Base-by-base conservation (phyloP, 352 stramenopile species). In the Phytophthora litchii region DNA sequence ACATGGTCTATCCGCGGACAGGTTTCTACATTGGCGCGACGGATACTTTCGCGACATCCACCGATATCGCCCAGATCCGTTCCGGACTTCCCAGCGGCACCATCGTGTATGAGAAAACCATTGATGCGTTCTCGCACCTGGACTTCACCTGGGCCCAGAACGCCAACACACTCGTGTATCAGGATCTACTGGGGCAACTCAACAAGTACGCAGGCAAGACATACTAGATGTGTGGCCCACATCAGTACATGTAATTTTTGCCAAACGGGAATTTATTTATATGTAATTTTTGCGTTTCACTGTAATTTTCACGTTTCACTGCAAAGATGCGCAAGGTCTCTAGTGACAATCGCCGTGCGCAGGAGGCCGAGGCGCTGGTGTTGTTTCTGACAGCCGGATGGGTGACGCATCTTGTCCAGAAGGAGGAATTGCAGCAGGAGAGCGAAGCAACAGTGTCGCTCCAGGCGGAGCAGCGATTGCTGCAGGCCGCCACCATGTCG, bases 131-230 rank as follows among this genome's bases (percentile, higher is more conserved):
- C 51, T 81, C 76, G 48, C 74, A 84, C 48, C 48, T 84, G 25
- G 71, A 84, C 69, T 84, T 80, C 50, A 80, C 72, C 11, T 84
- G 74, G 74, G 68, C 68, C 2, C 53, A 51, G 35, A 80, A 83
- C 34, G 63, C 54, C 17, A 65, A 60, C 13, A 48, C 67, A 12
- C 56, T 57, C 23, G 54, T 84, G 41, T 81, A 84, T 44, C 23
- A 60, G 46, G 60, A 76, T 12, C 44, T 83, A 14, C 54, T 83
- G 20, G 23, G 13, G 5, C 62, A 81, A 17, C 68, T 84, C 40
- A 56, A 74, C 19, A 47, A 58, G 37, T 78, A 75, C 29, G 68
- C 76, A 11, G 74, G 71, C 11, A 37, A 60, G 4, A 56, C 60
- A 7, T 83, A 83, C 43, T 70, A 60, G 9, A 3, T 12, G 3